Evolutionary conservation across 306 rosid genomes (phyloP).

Genomic region (Neltuma alba): DNA sequence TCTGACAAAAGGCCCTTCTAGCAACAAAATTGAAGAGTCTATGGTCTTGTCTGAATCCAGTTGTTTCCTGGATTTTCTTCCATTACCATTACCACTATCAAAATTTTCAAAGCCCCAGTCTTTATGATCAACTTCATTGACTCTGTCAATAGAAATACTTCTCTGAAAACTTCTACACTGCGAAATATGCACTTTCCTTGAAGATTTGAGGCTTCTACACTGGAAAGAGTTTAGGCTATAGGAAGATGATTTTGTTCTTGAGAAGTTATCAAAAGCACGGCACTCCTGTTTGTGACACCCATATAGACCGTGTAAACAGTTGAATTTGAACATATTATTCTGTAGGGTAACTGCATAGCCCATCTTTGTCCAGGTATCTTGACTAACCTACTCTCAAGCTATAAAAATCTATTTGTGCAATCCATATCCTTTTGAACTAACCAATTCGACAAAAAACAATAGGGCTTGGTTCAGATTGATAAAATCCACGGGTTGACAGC

Average conservation of each 20-base stretch:
- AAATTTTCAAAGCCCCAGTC: constrained; percentile 41
- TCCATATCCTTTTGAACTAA: not conserved
- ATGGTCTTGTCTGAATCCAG: constrained; percentile 39
- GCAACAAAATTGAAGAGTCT: constrained; percentile 40
- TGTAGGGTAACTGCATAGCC: constrained; percentile 51
- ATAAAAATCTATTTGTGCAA: constrained; percentile 19
- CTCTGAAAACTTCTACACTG: constrained; percentile 48
- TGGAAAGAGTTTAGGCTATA: constrained; percentile 31
- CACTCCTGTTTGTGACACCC: constrained; percentile 45
- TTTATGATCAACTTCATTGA: constrained; percentile 46
- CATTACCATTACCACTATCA: constrained; percentile 23
- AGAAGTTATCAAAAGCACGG: constrained; percentile 35
- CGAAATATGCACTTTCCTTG: constrained; percentile 30
- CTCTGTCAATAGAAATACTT: constrained; percentile 58
- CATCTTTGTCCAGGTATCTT: constrained; percentile 46
- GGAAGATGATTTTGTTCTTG: constrained; percentile 34
- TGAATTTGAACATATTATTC: constrained; percentile 42
- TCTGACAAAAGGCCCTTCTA: constrained; percentile 56
- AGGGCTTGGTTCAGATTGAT: not conserved
- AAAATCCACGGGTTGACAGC: not conserved
- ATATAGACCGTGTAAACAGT: constrained; percentile 43
- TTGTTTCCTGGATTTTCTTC: constrained; percentile 41
- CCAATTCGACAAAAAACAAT: not conserved
- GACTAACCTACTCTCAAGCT: constrained; percentile 26
- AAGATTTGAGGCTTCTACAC: constrained; percentile 38